Conservation (phyloP, 164 flowering plant genomes). For the Hamamelis virginiana region DNA sequence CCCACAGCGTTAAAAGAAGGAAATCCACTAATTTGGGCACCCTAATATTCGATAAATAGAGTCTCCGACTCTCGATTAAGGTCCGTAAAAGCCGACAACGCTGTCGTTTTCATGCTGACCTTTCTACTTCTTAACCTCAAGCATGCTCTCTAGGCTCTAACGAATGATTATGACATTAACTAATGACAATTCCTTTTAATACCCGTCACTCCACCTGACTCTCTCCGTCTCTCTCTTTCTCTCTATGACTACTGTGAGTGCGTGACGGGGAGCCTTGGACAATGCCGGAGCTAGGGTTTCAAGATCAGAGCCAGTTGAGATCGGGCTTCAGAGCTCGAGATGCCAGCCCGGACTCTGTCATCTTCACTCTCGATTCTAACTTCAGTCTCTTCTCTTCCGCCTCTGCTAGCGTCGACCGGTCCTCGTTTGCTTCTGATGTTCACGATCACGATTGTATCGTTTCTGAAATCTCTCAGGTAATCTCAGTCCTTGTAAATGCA, state of each 20-base stretch:
- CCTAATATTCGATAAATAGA: no score
- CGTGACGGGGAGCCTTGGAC: slow-evolving; percentile 3
- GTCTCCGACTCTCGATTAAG: no score
- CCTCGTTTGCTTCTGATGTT: slow-evolving; percentile 72
- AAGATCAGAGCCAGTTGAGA: slow-evolving; percentile 27
- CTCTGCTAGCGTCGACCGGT: slow-evolving; percentile 71
- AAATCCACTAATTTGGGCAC: no score
- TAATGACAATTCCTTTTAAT: no score
- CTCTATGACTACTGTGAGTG: neutral
- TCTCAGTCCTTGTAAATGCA: slow-evolving; percentile 1
- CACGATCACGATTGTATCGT: slow-evolving; percentile 59
- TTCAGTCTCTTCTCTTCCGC: slow-evolving; percentile 76
- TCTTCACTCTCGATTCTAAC: slow-evolving; percentile 57
- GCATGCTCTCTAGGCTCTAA: no score
- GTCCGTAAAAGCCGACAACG: no score
- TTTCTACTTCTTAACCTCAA: no score
- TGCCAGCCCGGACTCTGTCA: slow-evolving; percentile 75
- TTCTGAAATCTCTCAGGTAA: slow-evolving; percentile 53
- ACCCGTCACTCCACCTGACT: neutral
- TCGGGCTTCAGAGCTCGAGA: slow-evolving; percentile 38
- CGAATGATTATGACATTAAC: no score
- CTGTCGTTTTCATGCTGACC: no score
- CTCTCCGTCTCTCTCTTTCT: neutral
- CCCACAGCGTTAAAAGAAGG: no score
- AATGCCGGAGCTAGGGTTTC: slow-evolving; percentile 53